Percentiles rank a stretch among this genome's conserved stretches.
These are phyloP conservation scores for Herpetospermum pedunculosum DNA, from an alignment of 306 rosid genomes.

Conservation along the genomic window DNA sequence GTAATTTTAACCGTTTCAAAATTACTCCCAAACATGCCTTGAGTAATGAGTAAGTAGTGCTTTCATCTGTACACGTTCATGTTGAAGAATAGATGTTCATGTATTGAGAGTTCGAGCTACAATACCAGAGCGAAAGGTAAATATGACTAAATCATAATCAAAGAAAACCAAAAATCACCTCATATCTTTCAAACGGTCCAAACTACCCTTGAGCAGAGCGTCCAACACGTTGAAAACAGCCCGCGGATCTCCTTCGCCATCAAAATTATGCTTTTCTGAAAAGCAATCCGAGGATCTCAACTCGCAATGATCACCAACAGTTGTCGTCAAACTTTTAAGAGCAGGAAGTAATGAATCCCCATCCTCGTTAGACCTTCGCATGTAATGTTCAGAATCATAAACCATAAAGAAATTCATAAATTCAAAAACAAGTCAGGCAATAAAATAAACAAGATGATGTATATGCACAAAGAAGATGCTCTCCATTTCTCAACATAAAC, in stretches of 20 bases:
- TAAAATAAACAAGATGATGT: not conserved
- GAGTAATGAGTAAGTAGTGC: too few species aligned
- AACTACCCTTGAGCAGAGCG: slow-evolving; percentile 54
- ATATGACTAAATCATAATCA: too few species aligned
- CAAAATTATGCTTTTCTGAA: slow-evolving; percentile 22
- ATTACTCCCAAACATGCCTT: too few species aligned
- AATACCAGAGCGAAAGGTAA: not conserved
- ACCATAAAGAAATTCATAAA: not conserved
- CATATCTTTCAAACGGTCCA: slow-evolving; percentile 70
- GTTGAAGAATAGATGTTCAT: not conserved
- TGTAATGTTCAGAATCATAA: slow-evolving; percentile 3
- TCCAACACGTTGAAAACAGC: slow-evolving; percentile 75
- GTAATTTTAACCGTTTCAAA: too few species aligned
- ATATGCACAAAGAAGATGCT: not conserved
- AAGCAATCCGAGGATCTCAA: slow-evolving; percentile 26
- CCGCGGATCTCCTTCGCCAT: slow-evolving; percentile 29
- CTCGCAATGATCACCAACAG: slow-evolving; percentile 18
- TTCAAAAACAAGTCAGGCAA: not conserved
- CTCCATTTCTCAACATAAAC: not conserved
- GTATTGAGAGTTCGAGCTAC: not conserved
- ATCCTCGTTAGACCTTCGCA: slow-evolving; percentile 29
- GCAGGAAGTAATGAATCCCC: slow-evolving; percentile 21
- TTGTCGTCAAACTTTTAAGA: slow-evolving; percentile 25
- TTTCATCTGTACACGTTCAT: not conserved
- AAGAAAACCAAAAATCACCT: slow-evolving; percentile 30